These are phyloP conservation scores for Diaporthe sp. DNA, from an alignment of 2,329 filamentous ascomycete genomes.

Conservation along the genomic window DNA sequence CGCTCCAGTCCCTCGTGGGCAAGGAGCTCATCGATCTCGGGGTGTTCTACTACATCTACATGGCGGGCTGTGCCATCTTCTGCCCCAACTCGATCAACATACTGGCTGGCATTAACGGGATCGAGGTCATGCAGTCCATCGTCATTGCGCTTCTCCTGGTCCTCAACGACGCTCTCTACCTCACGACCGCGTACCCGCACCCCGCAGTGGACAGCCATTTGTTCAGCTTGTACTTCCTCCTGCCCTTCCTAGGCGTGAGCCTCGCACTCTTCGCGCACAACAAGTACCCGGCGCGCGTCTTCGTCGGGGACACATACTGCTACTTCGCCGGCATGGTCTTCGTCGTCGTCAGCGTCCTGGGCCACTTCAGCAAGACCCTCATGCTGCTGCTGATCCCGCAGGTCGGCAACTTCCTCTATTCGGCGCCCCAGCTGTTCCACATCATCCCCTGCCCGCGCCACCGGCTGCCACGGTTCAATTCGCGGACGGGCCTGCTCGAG, in stretches of 20 bases:
- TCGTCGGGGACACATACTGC: conserved; percentile 98
- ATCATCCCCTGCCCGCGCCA: conserved; percentile 94
- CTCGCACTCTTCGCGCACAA: conserved; percentile 90
- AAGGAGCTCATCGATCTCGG: conserved; percentile 83
- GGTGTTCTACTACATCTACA: conserved; percentile 92
- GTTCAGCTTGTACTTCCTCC: conserved; percentile 93
- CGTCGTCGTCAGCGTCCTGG: conserved; percentile 94
- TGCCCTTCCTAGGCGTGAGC: conserved; percentile 95
- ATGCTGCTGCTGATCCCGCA: conserved; percentile 92
- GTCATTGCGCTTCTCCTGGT: conserved; percentile 88
- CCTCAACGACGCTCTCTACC: conserved; percentile 90
- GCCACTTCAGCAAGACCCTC: conserved; percentile 98
- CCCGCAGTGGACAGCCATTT: conserved; percentile 96
- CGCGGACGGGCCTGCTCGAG: conserved; percentile 86
- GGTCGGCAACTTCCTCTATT: conserved; percentile 97
- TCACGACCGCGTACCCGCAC: conserved; percentile 86
- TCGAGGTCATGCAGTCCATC: conserved; percentile 94
- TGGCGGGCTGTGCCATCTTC: conserved; percentile 97
- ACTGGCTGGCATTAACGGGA: conserved; percentile 98
- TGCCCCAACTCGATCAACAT: conserved; percentile 99
- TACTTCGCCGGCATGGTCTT: conserved; percentile 99
- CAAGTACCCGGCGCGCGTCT: conserved; percentile 95
- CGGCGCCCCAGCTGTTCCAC: conserved; percentile 89
- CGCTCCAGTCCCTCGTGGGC: conserved; percentile 86
- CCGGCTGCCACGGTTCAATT: conserved; percentile 89